Evolutionary conservation across 306 rosid species (phyloP), one percentile per base, ranked within the genome.

Genomic region (Medicago arabica): DNA sequence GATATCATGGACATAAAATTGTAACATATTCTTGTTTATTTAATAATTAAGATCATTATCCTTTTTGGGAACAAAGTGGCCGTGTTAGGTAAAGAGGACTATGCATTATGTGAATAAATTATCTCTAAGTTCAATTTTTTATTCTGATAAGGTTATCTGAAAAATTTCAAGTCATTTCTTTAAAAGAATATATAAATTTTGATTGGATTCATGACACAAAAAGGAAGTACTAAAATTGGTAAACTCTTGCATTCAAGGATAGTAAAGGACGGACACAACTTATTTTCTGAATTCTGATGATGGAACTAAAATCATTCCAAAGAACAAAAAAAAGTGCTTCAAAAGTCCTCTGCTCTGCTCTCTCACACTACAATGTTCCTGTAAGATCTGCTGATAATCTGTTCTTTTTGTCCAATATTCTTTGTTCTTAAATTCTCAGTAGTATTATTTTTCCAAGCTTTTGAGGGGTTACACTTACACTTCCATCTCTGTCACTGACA

Each of bases 371-470:
- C 71, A 49, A 67, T 59, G 72, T 50, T 74, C 77, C 49, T 25
- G 72, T 41, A 62, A 77, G 77, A 78, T 82, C 78, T 74, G 65
- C 53, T 69, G 74, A 67, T 55, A 60, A 57, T 51, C 66, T 76
- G 40, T 63, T 6, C 61, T 63, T 62, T 82, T 76, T 65, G 54
- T 51, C 10, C 58, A 18, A 18, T 54, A 9, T 54, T 18, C 12
- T 54, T 54, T 9, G 2, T 50, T 9, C 57, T 50, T 46, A 46
- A 4, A 16, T 13, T 46, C 51, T 13, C 51, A 46, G 5, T 13
- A 4, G 5, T 46, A 46, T 11, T 3, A 28, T 28, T 14, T 12
- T 46, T 46, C 16, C 51, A 46, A 46, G n/a, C 16, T 13, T 46
- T 46, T 13, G 16, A 46, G 13, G 15, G 15, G 6, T 46, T 46